Conservation (phyloP, 768 basidiomycete genomes). For the Tricholoma matsutake region DNA sequence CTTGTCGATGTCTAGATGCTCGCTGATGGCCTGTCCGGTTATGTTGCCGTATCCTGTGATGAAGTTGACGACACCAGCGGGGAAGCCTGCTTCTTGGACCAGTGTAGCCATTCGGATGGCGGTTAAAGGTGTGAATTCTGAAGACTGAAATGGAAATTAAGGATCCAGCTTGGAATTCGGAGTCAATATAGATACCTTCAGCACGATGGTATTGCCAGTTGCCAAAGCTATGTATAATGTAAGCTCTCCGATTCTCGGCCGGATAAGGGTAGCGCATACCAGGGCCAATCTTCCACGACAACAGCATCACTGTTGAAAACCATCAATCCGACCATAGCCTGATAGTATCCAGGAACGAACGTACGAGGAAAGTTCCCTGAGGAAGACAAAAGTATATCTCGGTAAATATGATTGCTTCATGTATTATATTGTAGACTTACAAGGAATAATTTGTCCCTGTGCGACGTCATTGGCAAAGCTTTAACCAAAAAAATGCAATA, state of each 20-base stretch:
- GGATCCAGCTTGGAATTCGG: background rate
- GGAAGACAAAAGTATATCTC: conserved; percentile 17
- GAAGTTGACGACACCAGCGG: conserved; percentile 76
- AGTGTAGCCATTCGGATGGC: conserved; percentile 58
- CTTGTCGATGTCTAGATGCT: conserved; percentile 73
- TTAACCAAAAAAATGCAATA: background rate
- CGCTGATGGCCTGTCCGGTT: conserved; percentile 65
- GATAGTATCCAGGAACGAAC: conserved; percentile 1
- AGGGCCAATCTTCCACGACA: conserved; percentile 76
- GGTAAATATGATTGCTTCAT: conserved; percentile 19
- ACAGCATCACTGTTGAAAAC: conserved; percentile 48
- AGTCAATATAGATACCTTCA: conserved; percentile 40
- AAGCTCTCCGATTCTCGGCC: background rate
- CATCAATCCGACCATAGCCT: background rate
- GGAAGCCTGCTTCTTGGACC: conserved; percentile 71
- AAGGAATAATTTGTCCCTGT: conserved; percentile 30
- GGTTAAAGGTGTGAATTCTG: conserved; percentile 73
- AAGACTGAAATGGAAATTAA: conserved; percentile 42
- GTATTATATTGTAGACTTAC: conserved; percentile 10
- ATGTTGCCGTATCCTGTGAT: conserved; percentile 69
- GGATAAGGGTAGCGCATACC: conserved; percentile 31
- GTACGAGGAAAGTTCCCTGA: conserved; percentile 65
- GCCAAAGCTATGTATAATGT: conserved; percentile 59
- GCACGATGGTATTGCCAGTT: conserved; percentile 72
- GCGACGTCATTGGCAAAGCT: conserved; percentile 23